Percentiles rank a stretch among this genome's conserved stretches.
phyloP scores from a whole-genome alignment of 202 grass and related monocot genomes.

The Panicum virgatum region DNA sequence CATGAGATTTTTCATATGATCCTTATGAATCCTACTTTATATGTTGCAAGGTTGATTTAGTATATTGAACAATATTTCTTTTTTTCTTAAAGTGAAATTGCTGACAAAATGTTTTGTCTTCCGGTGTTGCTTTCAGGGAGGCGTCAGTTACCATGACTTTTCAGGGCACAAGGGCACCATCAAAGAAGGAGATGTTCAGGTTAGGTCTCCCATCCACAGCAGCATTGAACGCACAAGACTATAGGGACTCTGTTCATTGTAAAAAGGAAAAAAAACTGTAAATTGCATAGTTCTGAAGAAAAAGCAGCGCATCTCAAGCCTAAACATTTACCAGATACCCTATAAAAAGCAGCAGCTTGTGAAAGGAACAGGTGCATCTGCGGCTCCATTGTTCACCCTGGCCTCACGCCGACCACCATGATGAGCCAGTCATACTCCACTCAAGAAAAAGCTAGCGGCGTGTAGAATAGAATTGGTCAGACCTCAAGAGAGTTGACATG shows the following conservation, averaged over 20 bases:
- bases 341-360: background rate
- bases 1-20: background rate
- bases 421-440: background rate
- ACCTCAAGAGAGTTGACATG: constrained; percentile 14
- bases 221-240: background rate
- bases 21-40: background rate
- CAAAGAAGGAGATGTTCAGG: constrained; percentile 72
- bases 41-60: background rate
- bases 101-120: background rate
- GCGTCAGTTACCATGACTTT: constrained; percentile 70
- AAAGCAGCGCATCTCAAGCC: background rate
- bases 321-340: background rate
- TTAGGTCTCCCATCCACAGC: constrained; percentile 27
- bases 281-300: background rate
- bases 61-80: no score
- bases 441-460: background rate
- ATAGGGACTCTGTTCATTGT: background rate
- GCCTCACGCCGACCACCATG: background rate
- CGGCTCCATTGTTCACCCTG: background rate
- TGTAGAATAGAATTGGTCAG: background rate
- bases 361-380: background rate
- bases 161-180: constrained; percentile 87
- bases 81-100: background rate
- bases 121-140: constrained; percentile 51
- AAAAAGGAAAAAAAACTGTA: background rate